Evolutionary conservation across 768 basidiomycete species (phyloP), one percentile per base, ranked within the genome.

Genomic region (Leucocoprinus leucothites): DNA sequence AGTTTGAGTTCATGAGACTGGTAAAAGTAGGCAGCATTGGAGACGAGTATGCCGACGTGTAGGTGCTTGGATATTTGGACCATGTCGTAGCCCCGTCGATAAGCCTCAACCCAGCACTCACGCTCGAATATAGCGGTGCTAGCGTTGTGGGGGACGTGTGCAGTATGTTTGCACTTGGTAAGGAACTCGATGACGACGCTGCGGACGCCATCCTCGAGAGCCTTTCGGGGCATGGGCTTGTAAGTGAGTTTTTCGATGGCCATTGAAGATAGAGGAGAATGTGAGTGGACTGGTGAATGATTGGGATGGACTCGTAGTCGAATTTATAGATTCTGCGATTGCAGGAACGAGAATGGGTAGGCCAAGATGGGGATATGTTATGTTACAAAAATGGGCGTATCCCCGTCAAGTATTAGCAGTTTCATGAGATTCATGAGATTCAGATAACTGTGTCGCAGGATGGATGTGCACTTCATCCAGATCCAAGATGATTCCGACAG

Each of bases 81-180:
- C 48, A 56, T 56, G 21, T 56, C 54, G 16, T 56, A 56, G 13
- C 54, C 54, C 2, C 54, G 54, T 13, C 54, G 54, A n/a, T 56
- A 49, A 9, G 54, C 54, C 54, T 56, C 54, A 13, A 43, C 47
- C 54, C 47, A 56, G 21, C 54, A 56, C 41, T 56, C 54, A 35
- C 47, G 47, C 18, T 56, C 54, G 24, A 56, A 56, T 26, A 56
- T 35, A 40, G 41, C 47, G 16, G 54, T 47, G 22, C 35, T 35
- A 21, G 54, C 28, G 18, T 31, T 38, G 8, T 56, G 16, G 9
- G 54, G 54, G 28, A 48, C 48, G 13, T 49, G 38, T 41, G 54
- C 47, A 11, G 54, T 48, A 3, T 48, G 54, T 28, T 43, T 49
- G 47, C 46, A 48, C 26, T 56, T 48, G 25, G 47, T 21, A 25